phyloP scores from a whole-genome alignment of 192 early-diverging fungal species.

The Helicostylum pulchrum region DNA sequence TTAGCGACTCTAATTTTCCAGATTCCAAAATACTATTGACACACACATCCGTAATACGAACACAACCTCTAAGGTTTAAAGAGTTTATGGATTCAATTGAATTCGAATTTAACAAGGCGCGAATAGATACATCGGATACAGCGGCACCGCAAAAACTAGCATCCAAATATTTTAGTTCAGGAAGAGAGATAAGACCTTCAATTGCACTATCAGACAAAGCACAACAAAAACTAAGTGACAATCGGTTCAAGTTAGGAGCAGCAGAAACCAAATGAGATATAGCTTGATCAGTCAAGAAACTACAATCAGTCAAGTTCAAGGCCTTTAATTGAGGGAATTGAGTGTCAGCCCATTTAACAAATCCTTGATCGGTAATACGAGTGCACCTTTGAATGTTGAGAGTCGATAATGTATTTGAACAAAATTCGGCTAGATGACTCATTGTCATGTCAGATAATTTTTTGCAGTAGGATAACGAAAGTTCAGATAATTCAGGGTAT shows the following conservation, averaged over 20 bases:
- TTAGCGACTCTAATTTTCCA: not conserved
- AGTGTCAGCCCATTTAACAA: constrained; percentile 43
- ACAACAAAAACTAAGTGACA: constrained; percentile 76
- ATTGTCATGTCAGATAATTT: constrained; percentile 63
- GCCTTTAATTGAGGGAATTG: constrained; percentile 44
- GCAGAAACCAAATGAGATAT: constrained; percentile 48
- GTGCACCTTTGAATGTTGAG: constrained; percentile 78
- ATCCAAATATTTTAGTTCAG: constrained; percentile 54
- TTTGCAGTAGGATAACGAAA: constrained; percentile 75
- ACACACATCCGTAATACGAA: constrained; percentile 43
- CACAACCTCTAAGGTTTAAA: constrained; percentile 54
- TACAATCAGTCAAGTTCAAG: constrained; percentile 69
- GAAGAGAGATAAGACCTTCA: constrained; percentile 40
- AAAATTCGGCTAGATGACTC: constrained; percentile 39
- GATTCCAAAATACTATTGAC: constrained; percentile 14
- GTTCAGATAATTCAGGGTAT: constrained; percentile 23
- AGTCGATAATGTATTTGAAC: constrained; percentile 49
- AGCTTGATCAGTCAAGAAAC: constrained; percentile 68
- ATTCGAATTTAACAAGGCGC: constrained; percentile 34
- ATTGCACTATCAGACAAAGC: constrained; percentile 61
- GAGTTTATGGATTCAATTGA: constrained; percentile 48
- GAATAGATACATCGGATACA: constrained; percentile 60
- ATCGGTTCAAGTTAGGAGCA: constrained; percentile 51
- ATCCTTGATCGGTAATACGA: constrained; percentile 64
- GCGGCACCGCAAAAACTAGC: constrained; percentile 69